Evolutionary conservation across 164 flowering plant genomes (phyloP), one percentile per base, ranked within the genome.

Genomic region (Stephania japonica): DNA sequence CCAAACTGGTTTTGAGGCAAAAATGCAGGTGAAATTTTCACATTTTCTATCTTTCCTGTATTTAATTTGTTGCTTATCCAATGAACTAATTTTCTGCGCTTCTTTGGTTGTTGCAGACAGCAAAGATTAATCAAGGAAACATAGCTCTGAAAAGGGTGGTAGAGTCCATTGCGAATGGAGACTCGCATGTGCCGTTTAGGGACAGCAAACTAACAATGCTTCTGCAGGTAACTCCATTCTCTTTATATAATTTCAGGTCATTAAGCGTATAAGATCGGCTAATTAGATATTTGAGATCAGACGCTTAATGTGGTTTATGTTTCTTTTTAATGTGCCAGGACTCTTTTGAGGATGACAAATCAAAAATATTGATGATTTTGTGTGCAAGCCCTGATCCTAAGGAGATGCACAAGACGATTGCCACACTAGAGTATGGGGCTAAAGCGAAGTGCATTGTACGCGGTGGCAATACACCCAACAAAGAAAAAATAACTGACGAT

Each of bases 351-450:
- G 98, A 95, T 78, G 97, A 93, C 69, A 90, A 93, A 65, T 89
- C 98, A 18, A 95, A 95, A 75, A 93, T 95, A 6, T 74, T 95
- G 78, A 95, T 93, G 99, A 86, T 95, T 70, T 72, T 95, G 14
- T 93, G 99, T 81, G 94, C 97, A 43, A 93, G 97, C 76, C 99
- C 99, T 3, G 99, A 93, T 72, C 97, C 92, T 0, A 95, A 93
- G 81, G 99, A 95, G 79, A 83, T 93, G 75, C 90, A 93, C 78
- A 95, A 90, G 82, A 95, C 99, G 26, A 84, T 93, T 26, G 86
- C 91, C 59, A 95, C 98, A 7, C 86, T 95, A n/a, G 99, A 95
- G 73, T 95, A 95, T 77, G 99, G 99, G n/a, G 99, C 99, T 18
- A 95, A 95, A 82, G 98, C 99, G 2, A 95, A 95, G 74, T 93